A percentile compares a stretch with the other conserved stretches of the same genome.
phyloP scores from a whole-genome alignment of 768 basidiomycete species.

The Coprinopsis sp. region DNA sequence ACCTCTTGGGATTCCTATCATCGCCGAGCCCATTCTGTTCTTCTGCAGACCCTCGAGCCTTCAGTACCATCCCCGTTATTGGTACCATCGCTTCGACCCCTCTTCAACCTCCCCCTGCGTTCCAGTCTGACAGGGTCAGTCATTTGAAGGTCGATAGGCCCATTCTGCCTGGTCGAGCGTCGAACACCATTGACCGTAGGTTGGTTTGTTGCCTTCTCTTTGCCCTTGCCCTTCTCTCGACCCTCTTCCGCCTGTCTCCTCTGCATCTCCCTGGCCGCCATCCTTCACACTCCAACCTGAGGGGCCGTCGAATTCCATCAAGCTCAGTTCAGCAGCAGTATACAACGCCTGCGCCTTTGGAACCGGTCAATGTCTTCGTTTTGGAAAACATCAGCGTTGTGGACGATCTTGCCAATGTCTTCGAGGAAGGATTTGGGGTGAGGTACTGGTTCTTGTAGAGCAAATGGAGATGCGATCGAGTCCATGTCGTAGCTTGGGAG shows the following conservation, averaged over 20 bases:
- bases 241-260: slow-evolving; percentile 49
- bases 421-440: slow-evolving; percentile 83
- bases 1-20: slow-evolving; percentile 54
- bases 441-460: slow-evolving; percentile 84
- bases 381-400: slow-evolving; percentile 58
- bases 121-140: slow-evolving; percentile 76
- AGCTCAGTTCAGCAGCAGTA: slow-evolving; percentile 78
- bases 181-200: slow-evolving; percentile 31
- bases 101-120: slow-evolving; percentile 66
- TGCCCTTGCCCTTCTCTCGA: slow-evolving; percentile 43
- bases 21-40: slow-evolving; percentile 34
- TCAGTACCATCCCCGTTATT: slow-evolving; percentile 42
- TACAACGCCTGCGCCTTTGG: slow-evolving; percentile 86
- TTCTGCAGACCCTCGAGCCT: slow-evolving; percentile 48
- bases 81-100: slow-evolving; percentile 51
- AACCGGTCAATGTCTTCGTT: slow-evolving; percentile 70
- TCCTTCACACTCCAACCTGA: slow-evolving; percentile 83
- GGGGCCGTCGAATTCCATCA: slow-evolving; percentile 79
- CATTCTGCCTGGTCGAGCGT: slow-evolving; percentile 70
- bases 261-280: slow-evolving; percentile 73
- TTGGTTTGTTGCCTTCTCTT: slow-evolving; percentile 34
- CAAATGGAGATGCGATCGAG: slow-evolving; percentile 83
- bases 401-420: slow-evolving; percentile 75
- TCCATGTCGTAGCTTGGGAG: slow-evolving; percentile 75
- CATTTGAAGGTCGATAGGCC: slow-evolving; percentile 54